These are phyloP conservation scores for Colletotrichum sp. DNA, from an alignment of 2,329 filamentous ascomycete species.

Conservation along the genomic window DNA sequence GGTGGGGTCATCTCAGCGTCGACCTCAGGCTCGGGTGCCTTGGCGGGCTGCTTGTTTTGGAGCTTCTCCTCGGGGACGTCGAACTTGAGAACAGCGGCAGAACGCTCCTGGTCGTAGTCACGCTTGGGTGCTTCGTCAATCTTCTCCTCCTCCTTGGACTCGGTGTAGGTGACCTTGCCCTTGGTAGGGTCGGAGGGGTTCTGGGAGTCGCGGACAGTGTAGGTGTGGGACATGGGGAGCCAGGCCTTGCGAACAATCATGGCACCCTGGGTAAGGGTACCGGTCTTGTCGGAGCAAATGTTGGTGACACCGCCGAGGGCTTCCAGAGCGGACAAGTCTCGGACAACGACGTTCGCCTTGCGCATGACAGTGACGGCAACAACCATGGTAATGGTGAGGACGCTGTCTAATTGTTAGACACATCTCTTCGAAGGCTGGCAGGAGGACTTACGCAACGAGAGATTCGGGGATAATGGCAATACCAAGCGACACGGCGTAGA, in stretches of 20 bases:
- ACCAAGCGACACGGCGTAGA: slow-evolving; percentile 63
- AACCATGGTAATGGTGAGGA: slow-evolving; percentile 74
- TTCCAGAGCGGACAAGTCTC: slow-evolving; percentile 71
- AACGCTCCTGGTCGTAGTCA: slow-evolving; percentile 66
- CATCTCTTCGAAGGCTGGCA: too few relatives aligned
- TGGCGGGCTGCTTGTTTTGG: slow-evolving; percentile 35
- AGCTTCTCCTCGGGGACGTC: slow-evolving; percentile 65
- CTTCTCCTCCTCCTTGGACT: slow-evolving; percentile 36
- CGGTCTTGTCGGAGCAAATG: slow-evolving; percentile 78
- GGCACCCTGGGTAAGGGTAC: slow-evolving; percentile 71
- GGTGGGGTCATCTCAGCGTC: slow-evolving; percentile 51
- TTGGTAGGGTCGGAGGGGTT: slow-evolving; percentile 66
- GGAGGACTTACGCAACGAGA: slow-evolving; percentile 60
- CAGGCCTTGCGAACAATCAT: slow-evolving; percentile 74
- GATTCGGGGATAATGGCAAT: slow-evolving; percentile 70
- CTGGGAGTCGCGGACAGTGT: slow-evolving; percentile 66
- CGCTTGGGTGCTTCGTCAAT: slow-evolving; percentile 44
- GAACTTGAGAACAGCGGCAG: slow-evolving; percentile 64
- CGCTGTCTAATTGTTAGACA: slow-evolving; percentile 36
- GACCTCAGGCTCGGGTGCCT: slow-evolving; percentile 35
- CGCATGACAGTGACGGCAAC: slow-evolving; percentile 69
- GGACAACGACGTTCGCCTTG: slow-evolving; percentile 67
- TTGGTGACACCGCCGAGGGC: slow-evolving; percentile 74
- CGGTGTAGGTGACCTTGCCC: slow-evolving; percentile 56
- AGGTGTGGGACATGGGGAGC: slow-evolving; percentile 62